Evolutionary conservation across 2,329 filamentous ascomycete genomes (phyloP), one percentile per base, ranked within the genome.

Genomic region (Colletotrichum cuscutae): DNA sequence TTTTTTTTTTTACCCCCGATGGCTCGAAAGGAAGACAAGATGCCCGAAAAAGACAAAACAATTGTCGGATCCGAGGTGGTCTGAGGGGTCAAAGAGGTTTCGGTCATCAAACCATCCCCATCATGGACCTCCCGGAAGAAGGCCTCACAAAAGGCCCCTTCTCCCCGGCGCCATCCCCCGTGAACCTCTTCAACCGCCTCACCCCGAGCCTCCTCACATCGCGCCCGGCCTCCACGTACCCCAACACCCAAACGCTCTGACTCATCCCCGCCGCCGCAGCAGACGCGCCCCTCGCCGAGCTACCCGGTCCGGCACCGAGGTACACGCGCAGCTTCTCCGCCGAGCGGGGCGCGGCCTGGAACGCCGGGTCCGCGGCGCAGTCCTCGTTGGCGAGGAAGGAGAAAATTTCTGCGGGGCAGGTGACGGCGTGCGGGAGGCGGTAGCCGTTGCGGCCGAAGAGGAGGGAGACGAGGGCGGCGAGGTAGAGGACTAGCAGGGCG

Each of bases 371-470:
- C 5, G 89, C 86, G 2, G 94, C 85, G 22, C 97, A 85, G 28
- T 92, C 92, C 56, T 91, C 92, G 76, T 92, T 91, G 72, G 94
- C 91, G 54, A 96, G 86, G 80, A 96, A 95, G 78, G 91, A 92
- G 76, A 97, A 88, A 26, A 95, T 86, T 79, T 95, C 94, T 1
- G 93, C 93, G 22, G 97, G 86, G 59, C 89, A 94, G 73, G 88
- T 89, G 53, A 94, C 91, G 5, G 88, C 87, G 79, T 97, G 95
- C 0, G 95, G 94, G 1, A 97, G 88, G 54, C 91, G 85, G 76
- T 91, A 90, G 52, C 87, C 85, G 54, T 85, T 83, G 15, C 93
- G 88, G 13, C 85, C 83, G 0, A 92, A 92, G 76, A 93, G 83
- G 69, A 94, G 83, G 6, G 89, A 81, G 54, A 89, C 79, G 63